These are phyloP conservation scores for Fusarium xylarioides DNA, from an alignment of 2,329 filamentous ascomycete species.

Conservation along the genomic window DNA sequence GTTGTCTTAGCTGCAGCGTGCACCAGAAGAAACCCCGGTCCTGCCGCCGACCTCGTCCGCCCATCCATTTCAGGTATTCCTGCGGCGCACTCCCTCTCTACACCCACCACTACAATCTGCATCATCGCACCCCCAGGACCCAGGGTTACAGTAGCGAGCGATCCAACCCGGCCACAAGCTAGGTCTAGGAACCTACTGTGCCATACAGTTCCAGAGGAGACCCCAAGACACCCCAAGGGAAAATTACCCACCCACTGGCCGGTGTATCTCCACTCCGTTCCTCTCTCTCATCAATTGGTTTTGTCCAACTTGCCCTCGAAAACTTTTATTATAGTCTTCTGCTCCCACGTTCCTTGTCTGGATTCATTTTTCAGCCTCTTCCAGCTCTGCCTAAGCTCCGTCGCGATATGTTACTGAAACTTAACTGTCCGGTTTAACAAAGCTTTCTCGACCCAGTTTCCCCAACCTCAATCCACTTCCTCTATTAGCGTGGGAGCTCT, in stretches of 20 bases:
- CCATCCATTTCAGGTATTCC: constrained; percentile 40
- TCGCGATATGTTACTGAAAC: constrained; percentile 43
- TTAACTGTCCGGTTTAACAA: constrained; percentile 37
- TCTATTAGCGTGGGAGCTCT: constrained; percentile 36
- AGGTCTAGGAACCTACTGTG: constrained; percentile 29
- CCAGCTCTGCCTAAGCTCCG: constrained; percentile 38
- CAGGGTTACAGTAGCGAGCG: constrained; percentile 33
- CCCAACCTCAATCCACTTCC: constrained; percentile 34
- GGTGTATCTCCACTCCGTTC: constrained; percentile 43
- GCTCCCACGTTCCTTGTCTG: constrained; percentile 21
- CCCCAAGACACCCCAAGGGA: constrained; percentile 42
- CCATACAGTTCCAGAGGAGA: constrained; percentile 31
- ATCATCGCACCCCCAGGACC: constrained; percentile 22
- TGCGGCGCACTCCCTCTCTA: constrained; percentile 30
- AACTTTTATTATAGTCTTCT: constrained; percentile 46
- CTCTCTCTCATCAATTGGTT: constrained; percentile 44
- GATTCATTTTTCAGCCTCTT: constrained; percentile 38
- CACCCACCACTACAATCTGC: constrained; percentile 16
- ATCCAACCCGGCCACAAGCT: constrained; percentile 36
- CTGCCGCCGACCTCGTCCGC: constrained; percentile 43
- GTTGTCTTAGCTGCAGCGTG: constrained; percentile 20
- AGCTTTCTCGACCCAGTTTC: constrained; percentile 34
- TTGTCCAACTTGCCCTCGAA: constrained; percentile 44
- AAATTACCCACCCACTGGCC: constrained; percentile 42
- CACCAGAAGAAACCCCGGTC: constrained; percentile 40